Evolutionary conservation across 495 filamentous ascomycete genomes (phyloP).

Genomic region (Penicillium paradoxum): DNA sequence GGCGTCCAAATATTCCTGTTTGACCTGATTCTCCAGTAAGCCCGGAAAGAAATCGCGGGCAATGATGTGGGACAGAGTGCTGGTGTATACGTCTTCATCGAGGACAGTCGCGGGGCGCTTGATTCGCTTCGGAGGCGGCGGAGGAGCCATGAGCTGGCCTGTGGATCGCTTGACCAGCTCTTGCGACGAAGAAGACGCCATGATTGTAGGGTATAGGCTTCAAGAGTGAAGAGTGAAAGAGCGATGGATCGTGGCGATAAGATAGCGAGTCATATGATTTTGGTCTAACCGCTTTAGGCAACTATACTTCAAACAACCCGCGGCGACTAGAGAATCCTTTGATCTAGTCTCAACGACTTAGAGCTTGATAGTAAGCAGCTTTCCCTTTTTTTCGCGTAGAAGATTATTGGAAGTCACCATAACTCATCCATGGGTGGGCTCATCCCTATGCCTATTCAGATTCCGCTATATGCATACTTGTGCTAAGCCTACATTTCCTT

Average conservation of each 20-base stretch:
- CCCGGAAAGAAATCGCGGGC: slow-evolving; percentile 96
- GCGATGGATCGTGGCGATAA: slow-evolving; percentile 1
- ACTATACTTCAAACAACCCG: slow-evolving; percentile 1
- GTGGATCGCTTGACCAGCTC: slow-evolving; percentile 48
- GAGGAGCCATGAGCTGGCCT: slow-evolving; percentile 80
- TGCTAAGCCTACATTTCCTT: too few relatives aligned
- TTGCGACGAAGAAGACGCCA: slow-evolving; percentile 25
- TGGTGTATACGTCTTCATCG: slow-evolving; percentile 91
- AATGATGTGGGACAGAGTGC: slow-evolving; percentile 88
- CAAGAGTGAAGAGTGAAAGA: neutral
- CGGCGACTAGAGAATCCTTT: too few relatives aligned
- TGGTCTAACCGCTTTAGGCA: slow-evolving; percentile 7
- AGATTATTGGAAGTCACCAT: too few relatives aligned
- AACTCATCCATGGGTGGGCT: too few relatives aligned
- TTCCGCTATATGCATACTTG: too few relatives aligned
- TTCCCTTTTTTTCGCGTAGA: too few relatives aligned
- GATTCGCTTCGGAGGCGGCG: slow-evolving; percentile 82
- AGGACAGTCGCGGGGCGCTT: slow-evolving; percentile 86
- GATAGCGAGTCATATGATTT: slow-evolving; percentile 5
- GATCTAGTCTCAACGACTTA: too few relatives aligned
- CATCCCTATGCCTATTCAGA: too few relatives aligned
- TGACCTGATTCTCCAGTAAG: slow-evolving; percentile 74
- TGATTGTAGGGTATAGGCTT: slow-evolving; percentile 1
- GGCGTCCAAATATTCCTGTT: slow-evolving; percentile 89
- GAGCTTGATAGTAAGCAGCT: too few relatives aligned